These are phyloP conservation scores for Pyrrhoderma noxium DNA, from an alignment of 1,284 basidiomycete species.

Conservation along the genomic window DNA sequence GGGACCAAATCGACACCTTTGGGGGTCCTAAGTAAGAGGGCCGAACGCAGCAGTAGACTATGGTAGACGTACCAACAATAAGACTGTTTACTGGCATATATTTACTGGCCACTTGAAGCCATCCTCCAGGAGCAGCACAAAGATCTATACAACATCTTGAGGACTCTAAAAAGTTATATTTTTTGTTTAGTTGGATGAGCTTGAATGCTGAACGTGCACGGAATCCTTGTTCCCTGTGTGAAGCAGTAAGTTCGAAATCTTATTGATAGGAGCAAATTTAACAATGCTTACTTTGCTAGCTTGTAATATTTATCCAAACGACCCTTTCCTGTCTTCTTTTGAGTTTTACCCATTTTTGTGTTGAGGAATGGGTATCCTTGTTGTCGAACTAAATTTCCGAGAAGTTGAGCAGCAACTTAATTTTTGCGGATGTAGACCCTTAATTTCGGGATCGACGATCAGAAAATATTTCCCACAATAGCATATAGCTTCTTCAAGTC, in stretches of 20 bases:
- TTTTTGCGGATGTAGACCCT: too few relatives aligned
- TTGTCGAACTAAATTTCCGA: neutral
- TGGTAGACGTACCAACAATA: constrained; percentile 71
- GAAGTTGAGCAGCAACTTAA: neutral
- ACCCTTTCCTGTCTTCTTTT: constrained; percentile 91
- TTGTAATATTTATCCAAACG: constrained; percentile 96
- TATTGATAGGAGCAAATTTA: neutral
- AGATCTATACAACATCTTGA: constrained; percentile 96
- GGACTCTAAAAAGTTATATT: constrained; percentile 87
- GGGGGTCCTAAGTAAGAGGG: constrained; percentile 12
- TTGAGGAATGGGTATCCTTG: neutral
- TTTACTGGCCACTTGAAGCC: constrained; percentile 98
- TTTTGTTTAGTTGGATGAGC: constrained; percentile 98
- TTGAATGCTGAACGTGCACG: constrained; percentile 99
- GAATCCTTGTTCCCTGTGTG: constrained; percentile 89
- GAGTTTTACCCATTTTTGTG: constrained; percentile 64
- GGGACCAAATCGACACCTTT: constrained; percentile 91
- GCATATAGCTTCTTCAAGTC: constrained; percentile 1
- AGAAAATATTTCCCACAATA: too few relatives aligned
- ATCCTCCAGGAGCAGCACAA: constrained; percentile 98
- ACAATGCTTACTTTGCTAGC: constrained; percentile 71
- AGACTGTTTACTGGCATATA: constrained; percentile 95
- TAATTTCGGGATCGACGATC: too few relatives aligned
- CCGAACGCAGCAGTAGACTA: neutral
- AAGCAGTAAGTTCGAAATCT: constrained; percentile 12